Evolutionary conservation across 805 yeast genomes (phyloP), one percentile per base, ranked within the genome.

Genomic region (Hanseniaspora lachancei): DNA sequence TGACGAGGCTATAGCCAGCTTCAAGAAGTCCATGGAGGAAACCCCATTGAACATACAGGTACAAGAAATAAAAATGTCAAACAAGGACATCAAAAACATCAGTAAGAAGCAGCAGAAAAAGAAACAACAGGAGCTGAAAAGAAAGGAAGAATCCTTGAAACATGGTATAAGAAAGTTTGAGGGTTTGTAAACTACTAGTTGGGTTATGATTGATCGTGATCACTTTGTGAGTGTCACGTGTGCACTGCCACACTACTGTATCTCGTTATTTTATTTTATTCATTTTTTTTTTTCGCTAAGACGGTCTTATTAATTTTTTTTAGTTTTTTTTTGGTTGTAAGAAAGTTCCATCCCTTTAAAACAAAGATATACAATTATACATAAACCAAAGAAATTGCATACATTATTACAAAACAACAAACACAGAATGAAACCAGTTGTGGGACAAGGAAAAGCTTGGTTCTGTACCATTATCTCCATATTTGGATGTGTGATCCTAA

Each of bases 401-500:
- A 54, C 41, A 50, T 27, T 23, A 41, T 50, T 54, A 29, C 23
- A 50, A 42, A 27, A 18, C n/a, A n/a, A n/a, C n/a, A n/a, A n/a
- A n/a, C n/a, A 18, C 50, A 59, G 16, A 51, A 75, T 75, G 79
- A 74, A 70, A 62, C 77, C 78, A 49, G 70, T 75, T 53, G 78
- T 75, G 27, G 74, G 78, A 85, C 73, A 93, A 49, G 86, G 81
- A 29, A 82, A 86, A 65, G 97, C 98, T 24, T 91, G 95, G 86
- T 88, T 86, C 69, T 91, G 98, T 68, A 91, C 97, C 47, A 77
- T 91, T 43, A 75, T 93, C 47, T 89, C 97, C 50, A 89, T 93
- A 16, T 91, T 91, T 68, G 98, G 95, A 57, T 81, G 91, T 36
- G 84, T 88, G 47, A 93, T 91, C 57, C 77, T 91, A 49, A 77